These are phyloP conservation scores for Talinum fruticosum DNA, from an alignment of 148 eudicot species.

Conservation along the genomic window DNA sequence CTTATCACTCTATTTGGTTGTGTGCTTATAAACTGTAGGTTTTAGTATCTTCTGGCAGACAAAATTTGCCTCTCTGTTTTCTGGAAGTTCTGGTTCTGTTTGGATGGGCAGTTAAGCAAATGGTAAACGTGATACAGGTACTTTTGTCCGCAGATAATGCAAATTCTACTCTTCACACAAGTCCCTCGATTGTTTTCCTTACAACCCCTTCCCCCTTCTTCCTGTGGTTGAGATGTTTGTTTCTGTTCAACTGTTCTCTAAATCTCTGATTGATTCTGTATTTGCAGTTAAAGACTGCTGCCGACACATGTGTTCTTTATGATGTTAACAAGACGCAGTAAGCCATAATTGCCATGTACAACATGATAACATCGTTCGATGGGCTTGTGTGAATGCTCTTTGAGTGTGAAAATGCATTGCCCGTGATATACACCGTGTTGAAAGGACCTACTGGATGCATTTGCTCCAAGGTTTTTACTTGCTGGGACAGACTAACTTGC, in stretches of 20 bases:
- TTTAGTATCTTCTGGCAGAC: constrained; percentile 43
- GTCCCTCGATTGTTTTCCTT: no score
- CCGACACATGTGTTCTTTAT: constrained; percentile 78
- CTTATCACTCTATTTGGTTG: constrained; percentile 8
- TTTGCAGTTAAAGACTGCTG: constrained; percentile 86
- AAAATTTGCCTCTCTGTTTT: constrained; percentile 43
- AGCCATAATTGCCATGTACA: constrained; percentile 14
- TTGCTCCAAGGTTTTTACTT: constrained; percentile 1
- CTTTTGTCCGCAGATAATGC: neutral
- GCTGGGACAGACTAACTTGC: neutral
- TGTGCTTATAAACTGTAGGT: constrained; percentile 45
- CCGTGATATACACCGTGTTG: neutral
- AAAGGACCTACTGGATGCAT: constrained; percentile 13
- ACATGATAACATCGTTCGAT: no score
- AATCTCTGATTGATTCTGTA: constrained; percentile 1
- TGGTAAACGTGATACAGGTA: constrained; percentile 88
- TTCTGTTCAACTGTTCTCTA: neutral
- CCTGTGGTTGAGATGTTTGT: no score
- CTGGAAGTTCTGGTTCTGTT: constrained; percentile 54
- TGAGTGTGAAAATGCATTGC: neutral
- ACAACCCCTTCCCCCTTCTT: no score
- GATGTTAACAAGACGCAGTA: constrained; percentile 70
- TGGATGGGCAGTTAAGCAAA: constrained; percentile 86
- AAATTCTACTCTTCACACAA: neutral
- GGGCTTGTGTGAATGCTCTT: neutral